Evolutionary conservation across 805 yeast genomes (phyloP).

Genomic region (Wickerhamiella azymoides): DNA sequence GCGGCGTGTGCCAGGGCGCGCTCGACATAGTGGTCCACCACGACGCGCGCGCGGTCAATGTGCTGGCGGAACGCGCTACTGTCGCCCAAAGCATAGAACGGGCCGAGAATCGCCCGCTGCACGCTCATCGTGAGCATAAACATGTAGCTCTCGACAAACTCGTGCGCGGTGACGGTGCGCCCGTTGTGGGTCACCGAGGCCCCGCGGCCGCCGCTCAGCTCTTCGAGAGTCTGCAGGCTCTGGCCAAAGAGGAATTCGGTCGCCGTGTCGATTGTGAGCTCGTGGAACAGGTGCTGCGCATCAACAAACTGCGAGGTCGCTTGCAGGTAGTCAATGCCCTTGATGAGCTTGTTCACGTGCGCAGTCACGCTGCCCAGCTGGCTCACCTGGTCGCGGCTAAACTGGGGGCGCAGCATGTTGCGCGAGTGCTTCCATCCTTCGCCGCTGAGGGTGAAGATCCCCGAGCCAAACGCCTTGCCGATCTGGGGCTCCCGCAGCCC

Average conservation of each 20-base stretch:
- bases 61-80: slow-evolving; percentile 24
- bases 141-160: slow-evolving; percentile 19
- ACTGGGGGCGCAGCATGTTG: slow-evolving; percentile 24
- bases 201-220: not conserved
- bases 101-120: slow-evolving; percentile 15
- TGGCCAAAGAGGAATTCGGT: slow-evolving; percentile 27
- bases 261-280: slow-evolving; percentile 25
- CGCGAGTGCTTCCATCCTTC: slow-evolving; percentile 26
- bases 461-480: slow-evolving; percentile 19
- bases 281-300: slow-evolving; percentile 21
- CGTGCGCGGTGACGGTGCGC: slow-evolving; percentile 11
- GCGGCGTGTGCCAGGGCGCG: slow-evolving; percentile 23
- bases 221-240: slow-evolving; percentile 18
- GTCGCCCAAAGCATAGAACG: slow-evolving; percentile 15
- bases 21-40: slow-evolving; percentile 30
- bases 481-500: slow-evolving; percentile 21
- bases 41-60: slow-evolving; percentile 22
- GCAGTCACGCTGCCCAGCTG: slow-evolving; percentile 10
- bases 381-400: slow-evolving; percentile 10
- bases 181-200: slow-evolving; percentile 10
- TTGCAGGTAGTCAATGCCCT: slow-evolving; percentile 6
- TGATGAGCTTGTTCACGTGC: slow-evolving; percentile 14
- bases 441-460: slow-evolving; percentile 25
- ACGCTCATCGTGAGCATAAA: slow-evolving; percentile 14
- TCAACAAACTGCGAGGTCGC: slow-evolving; percentile 15